These are phyloP conservation scores for Leccinum aurantiacum DNA, from an alignment of 768 basidiomycete species.

Conservation along the genomic window DNA sequence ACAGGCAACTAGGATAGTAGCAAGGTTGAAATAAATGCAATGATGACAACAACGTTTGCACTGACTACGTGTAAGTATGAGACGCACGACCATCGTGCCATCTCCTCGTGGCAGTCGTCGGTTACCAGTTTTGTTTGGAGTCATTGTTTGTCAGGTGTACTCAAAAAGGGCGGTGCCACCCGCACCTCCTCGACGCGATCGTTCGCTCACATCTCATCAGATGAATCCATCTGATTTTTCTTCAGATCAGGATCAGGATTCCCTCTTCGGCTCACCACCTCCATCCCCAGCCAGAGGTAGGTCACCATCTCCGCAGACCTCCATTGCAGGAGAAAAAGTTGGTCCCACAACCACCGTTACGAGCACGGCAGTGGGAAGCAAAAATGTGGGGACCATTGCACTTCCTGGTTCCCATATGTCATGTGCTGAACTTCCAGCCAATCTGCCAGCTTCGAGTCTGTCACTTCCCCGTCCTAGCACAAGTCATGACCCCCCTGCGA, in stretches of 20 bases:
- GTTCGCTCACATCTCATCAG: not conserved
- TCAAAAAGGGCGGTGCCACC: not conserved
- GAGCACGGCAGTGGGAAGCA: constrained; percentile 15
- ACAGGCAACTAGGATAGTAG: too few relatives aligned
- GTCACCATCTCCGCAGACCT: constrained; percentile 59
- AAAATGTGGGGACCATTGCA: constrained; percentile 96
- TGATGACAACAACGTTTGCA: too few relatives aligned
- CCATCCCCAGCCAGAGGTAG: constrained; percentile 73
- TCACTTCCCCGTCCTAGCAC: constrained; percentile 11
- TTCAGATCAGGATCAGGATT: constrained; percentile 51
- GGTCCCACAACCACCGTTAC: constrained; percentile 29
- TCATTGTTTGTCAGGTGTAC: constrained; percentile 12
- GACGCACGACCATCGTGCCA: too few relatives aligned
- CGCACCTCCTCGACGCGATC: constrained; percentile 1
- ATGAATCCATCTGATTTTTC: constrained; percentile 16
- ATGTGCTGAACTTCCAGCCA: constrained; percentile 82
- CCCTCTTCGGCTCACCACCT: constrained; percentile 80
- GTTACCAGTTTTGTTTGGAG: constrained; percentile 9
- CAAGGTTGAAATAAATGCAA: too few relatives aligned
- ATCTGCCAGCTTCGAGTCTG: constrained; percentile 72
- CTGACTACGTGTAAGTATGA: too few relatives aligned
- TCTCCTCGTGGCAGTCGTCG: too few relatives aligned
- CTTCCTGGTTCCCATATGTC: constrained; percentile 89
- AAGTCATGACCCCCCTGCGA: constrained; percentile 31
- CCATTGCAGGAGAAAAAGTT: constrained; percentile 17